Conservation (phyloP, 495 filamentous ascomycete species). For the Xylaria nigripes region DNA sequence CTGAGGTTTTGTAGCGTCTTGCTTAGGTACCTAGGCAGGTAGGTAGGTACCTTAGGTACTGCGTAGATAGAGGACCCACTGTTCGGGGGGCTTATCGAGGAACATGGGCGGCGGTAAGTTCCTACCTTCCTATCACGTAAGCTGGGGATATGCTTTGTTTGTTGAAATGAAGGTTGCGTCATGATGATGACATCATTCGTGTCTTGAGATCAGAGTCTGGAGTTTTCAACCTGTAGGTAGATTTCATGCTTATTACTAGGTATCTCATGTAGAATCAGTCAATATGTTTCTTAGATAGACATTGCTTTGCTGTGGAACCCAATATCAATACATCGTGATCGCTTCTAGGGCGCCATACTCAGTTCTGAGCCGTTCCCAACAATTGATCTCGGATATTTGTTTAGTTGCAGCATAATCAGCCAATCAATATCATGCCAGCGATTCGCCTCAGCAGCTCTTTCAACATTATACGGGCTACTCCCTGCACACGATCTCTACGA, state of each 20-base stretch:
- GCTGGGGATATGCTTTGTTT: neutral
- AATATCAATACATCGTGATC: neutral
- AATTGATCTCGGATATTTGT: neutral
- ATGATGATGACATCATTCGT: slow-evolving; percentile 19
- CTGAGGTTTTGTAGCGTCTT: too few species aligned
- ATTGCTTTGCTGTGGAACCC: too few species aligned
- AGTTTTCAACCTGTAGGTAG: too few species aligned
- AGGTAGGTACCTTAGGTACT: too few species aligned
- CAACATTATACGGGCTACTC: slow-evolving; percentile 13
- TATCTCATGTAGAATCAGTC: neutral
- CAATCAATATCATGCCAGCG: slow-evolving; percentile 13
- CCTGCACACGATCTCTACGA: slow-evolving; percentile 15
- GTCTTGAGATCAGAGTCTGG: neutral
- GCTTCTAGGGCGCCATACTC: neutral
- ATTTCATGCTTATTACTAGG: too few species aligned
- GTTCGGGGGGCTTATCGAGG: too few species aligned
- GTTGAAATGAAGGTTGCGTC: neutral
- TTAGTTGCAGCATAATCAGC: neutral
- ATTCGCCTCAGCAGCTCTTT: slow-evolving; percentile 17
- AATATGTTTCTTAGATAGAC: too few species aligned
- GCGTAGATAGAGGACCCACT: too few species aligned
- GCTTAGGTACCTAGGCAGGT: too few species aligned
- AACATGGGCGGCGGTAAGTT: too few species aligned
- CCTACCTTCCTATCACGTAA: too few species aligned
- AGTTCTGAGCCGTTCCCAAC: neutral